Base-by-base conservation (phyloP, 2,329 filamentous ascomycete species). In the Colletotrichum tabaci region DNA sequence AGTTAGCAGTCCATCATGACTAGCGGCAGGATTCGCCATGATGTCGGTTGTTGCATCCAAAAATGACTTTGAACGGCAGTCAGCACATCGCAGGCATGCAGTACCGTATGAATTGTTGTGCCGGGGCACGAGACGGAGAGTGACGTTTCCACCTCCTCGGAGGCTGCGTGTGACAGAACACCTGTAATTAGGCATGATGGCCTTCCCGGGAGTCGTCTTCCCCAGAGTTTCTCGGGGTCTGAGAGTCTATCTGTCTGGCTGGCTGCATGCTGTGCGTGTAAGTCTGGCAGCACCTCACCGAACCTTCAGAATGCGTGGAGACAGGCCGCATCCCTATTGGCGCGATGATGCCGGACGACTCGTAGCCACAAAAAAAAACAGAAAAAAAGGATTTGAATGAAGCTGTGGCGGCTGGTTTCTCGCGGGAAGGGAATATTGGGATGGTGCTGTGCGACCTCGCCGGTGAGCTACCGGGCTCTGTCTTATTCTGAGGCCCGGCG, bases 201-300 rank as follows among this genome's bases (percentile, higher is more conserved):
- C 30, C 30, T 30, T 30, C 30, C 30, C 6, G 30, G 30, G 30
- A 30, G 30, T 30, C 30, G 8, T 44, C 38, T 23, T 47, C 44
- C 53, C 46, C 53, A 15, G 21, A 46, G 35, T 44, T 52, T 62
- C 61, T 62, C 46, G 16, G 21, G n/a, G 50, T 62, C 64, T 66
- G 65, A 30, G 7, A 7, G 30, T 30, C 7, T 30, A 8, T 30
- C 30, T 30, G 7, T 30, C 30, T 30, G 30, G 30, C 30, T 30
- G 30, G 62, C 65, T 63, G 64, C 64, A 67, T 67, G 40, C 58
- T 46, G 52, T 63, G 68, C 44, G 53, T 23, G 35, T 46, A 30
- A 60, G 58, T 67, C 64, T 58, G 52, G 65, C 68, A 62, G 52
- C 30, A 35, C 38, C 47, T 62, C 55, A n/a, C 44, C 23, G 53